These are phyloP conservation scores for Yamadazyma insecticola DNA, from an alignment of 805 yeast genomes.

Conservation along the genomic window DNA sequence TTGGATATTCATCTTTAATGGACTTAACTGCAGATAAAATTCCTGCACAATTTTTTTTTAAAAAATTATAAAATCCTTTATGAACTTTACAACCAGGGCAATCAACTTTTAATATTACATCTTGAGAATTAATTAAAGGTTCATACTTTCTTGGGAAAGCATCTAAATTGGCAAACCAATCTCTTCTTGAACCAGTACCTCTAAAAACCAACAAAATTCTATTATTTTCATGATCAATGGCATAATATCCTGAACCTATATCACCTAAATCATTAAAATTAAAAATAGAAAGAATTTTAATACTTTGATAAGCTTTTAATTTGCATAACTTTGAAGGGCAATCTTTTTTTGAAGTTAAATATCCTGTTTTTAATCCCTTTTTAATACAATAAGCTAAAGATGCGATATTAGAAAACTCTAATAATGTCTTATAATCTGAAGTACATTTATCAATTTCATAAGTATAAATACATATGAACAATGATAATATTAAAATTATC, in stretches of 20 bases:
- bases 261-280: slow-evolving; percentile 40
- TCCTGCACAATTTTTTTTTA: slow-evolving; percentile 35
- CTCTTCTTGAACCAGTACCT: slow-evolving; percentile 59
- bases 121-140: slow-evolving; percentile 32
- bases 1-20: slow-evolving; percentile 35
- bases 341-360: slow-evolving; percentile 15
- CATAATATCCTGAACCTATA: slow-evolving; percentile 52
- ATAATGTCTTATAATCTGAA: slow-evolving; percentile 19
- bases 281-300: slow-evolving; percentile 37
- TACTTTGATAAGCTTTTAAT: slow-evolving; percentile 13
- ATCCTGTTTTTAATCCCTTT: slow-evolving; percentile 22
- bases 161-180: slow-evolving; percentile 59
- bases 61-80: slow-evolving; percentile 54
- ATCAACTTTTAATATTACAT: slow-evolving; percentile 7
- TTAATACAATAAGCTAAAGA: slow-evolving; percentile 36
- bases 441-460: too few relatives aligned
- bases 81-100: slow-evolving; percentile 60
- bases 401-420: slow-evolving; percentile 29
- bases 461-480: not conserved
- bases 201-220: slow-evolving; percentile 51
- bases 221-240: slow-evolving; percentile 41
- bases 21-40: slow-evolving; percentile 32
- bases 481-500: not conserved
- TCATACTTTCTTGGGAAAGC: slow-evolving; percentile 42
- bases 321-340: slow-evolving; percentile 25